Evolutionary conservation across 352 stramenopile genomes (phyloP).

Genomic region (Pythium plurisporium): DNA sequence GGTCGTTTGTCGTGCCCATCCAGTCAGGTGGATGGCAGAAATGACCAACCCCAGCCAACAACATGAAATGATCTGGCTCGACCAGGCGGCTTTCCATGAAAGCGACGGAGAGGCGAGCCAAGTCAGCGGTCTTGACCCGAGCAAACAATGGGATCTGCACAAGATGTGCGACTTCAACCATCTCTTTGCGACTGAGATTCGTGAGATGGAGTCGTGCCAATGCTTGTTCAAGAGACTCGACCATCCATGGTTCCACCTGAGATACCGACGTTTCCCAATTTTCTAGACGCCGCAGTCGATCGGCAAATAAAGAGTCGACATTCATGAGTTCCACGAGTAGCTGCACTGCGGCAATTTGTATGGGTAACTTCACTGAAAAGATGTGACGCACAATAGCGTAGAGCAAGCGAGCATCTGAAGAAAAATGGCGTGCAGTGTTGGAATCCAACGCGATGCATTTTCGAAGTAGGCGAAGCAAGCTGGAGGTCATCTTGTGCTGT

Average conservation of each 20-base stretch:
- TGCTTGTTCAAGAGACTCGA: neutral
- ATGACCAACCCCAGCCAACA: neutral
- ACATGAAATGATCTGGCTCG: conserved; percentile 14
- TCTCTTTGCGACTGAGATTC: conserved; percentile 1
- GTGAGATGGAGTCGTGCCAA: neutral
- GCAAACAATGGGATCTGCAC: conserved; percentile 9
- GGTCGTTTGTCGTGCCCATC: too few relatives aligned
- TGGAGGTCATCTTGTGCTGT: neutral
- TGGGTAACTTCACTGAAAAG: conserved; percentile 7
- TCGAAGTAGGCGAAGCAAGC: conserved; percentile 2
- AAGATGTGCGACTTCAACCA: conserved; percentile 12
- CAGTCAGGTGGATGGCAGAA: neutral
- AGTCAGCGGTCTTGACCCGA: conserved; percentile 8
- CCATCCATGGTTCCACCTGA: neutral
- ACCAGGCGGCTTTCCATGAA: conserved; percentile 16
- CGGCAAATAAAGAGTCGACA: neutral
- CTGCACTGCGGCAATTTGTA: conserved; percentile 3
- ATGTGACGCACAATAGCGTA: neutral
- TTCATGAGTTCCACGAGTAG: neutral
- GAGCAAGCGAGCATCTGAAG: conserved; percentile 10
- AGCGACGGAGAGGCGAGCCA: conserved; percentile 9
- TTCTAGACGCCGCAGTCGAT: neutral
- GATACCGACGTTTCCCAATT: neutral
- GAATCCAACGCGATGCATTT: conserved; percentile 3
- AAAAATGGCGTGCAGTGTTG: conserved; percentile 8